A percentile compares a stretch with the other conserved stretches of the same genome.
Evolutionary conservation across 1,139 yeast genomes (phyloP).

Genomic region (Tardiomyces depauwii): DNA sequence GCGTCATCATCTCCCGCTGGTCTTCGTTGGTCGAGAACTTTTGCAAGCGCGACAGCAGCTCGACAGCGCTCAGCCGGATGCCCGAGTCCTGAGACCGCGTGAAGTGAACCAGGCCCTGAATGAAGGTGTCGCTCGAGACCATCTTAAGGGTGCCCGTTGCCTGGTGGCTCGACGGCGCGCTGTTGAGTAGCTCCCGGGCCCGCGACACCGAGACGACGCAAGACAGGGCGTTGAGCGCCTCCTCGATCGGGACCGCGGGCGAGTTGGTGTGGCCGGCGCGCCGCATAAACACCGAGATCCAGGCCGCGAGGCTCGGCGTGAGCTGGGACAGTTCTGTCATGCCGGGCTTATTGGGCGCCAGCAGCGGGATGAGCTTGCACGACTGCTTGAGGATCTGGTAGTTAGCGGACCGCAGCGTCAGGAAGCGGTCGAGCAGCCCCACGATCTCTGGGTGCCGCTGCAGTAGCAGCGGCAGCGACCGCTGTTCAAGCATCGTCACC

Average conservation of each 20-base stretch:
- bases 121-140: constrained; percentile 9
- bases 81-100: constrained; percentile 16
- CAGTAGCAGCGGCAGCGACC: constrained; percentile 14
- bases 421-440: constrained; percentile 10
- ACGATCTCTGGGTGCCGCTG: constrained; percentile 14
- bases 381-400: constrained; percentile 11
- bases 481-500: constrained; percentile 14
- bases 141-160: constrained; percentile 8
- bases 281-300: constrained; percentile 9
- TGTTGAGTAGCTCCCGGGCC: constrained; percentile 8
- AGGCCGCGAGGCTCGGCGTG: constrained; percentile 10
- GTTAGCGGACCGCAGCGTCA: constrained; percentile 10
- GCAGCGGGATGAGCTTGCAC: constrained; percentile 17
- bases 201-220: constrained; percentile 12
- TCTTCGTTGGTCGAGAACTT: constrained; percentile 11
- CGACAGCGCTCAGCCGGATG: constrained; percentile 23
- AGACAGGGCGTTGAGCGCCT: constrained; percentile 21
- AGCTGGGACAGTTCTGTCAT: constrained; percentile 7
- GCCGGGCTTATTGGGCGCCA: constrained; percentile 11
- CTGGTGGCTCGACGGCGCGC: constrained; percentile 3
- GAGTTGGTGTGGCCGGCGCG: constrained; percentile 5
- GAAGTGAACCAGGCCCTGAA: constrained; percentile 16
- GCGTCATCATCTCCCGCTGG: constrained; percentile 15
- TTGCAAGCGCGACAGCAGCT: constrained; percentile 22
- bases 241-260: constrained; percentile 12